Percentiles rank a stretch among this genome's conserved stretches.
Conservation (phyloP, 2,329 filamentous ascomycete genomes). For the Stenocarpella maydis region DNA sequence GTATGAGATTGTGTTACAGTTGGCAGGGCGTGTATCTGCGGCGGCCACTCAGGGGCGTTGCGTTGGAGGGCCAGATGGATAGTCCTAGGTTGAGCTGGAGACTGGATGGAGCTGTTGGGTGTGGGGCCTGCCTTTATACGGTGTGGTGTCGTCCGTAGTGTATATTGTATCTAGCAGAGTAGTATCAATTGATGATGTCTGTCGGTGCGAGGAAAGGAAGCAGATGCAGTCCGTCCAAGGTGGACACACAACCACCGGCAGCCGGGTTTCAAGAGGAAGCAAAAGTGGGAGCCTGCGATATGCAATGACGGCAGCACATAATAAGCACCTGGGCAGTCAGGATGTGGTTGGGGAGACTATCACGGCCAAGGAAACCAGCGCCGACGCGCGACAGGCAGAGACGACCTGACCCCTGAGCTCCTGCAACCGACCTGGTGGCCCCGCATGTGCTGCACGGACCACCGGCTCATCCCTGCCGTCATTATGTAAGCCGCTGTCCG, state of each 20-base stretch:
- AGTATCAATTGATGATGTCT: not conserved
- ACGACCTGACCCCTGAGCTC: constrained; percentile 7
- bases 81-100: too few relatives aligned
- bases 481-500: not conserved
- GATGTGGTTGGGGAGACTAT: constrained; percentile 18
- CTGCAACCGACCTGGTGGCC: not conserved
- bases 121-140: constrained; percentile 13
- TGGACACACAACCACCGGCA: not conserved
- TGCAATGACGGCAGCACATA: constrained; percentile 25
- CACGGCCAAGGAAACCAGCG: constrained; percentile 24
- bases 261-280: constrained; percentile 10
- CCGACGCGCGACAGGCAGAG: constrained; percentile 3
- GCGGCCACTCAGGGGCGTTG: constrained; percentile 11
- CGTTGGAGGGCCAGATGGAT: not conserved
- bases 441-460: not conserved
- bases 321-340: not conserved
- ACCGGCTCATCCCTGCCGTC: not conserved
- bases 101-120: not conserved
- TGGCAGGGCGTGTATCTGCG: constrained; percentile 19
- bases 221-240: not conserved
- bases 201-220: not conserved
- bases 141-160: not conserved
- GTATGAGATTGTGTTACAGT: constrained; percentile 15
- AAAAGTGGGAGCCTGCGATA: constrained; percentile 26
- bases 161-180: too few relatives aligned